These are phyloP conservation scores for Kurtzmaniella cleridarum DNA, from an alignment of 805 yeast genomes.

Conservation along the genomic window DNA sequence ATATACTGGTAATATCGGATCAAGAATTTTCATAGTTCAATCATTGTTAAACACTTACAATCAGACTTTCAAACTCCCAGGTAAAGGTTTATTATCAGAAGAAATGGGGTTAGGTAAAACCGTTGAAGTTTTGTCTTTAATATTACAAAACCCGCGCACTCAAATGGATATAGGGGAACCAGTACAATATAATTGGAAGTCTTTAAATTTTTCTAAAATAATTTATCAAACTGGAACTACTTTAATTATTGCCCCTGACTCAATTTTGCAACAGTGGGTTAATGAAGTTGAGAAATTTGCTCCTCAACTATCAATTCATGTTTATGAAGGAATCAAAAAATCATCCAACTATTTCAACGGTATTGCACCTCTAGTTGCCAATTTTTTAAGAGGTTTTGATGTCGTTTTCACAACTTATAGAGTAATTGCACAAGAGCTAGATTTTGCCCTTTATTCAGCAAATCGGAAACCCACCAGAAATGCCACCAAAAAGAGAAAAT, in stretches of 20 bases:
- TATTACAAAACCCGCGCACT: conserved; percentile 56
- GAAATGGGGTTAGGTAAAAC: conserved; percentile 99
- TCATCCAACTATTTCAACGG: conserved; percentile 20
- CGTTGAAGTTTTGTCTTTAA: conserved; percentile 69
- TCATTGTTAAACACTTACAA: conserved; percentile 23
- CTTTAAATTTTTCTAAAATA: conserved; percentile 38
- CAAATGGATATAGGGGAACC: conserved; percentile 23
- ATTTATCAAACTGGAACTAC: conserved; percentile 62
- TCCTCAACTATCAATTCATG: conserved; percentile 54
- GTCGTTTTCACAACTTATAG: conserved; percentile 76
- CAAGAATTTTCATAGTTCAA: conserved; percentile 22
- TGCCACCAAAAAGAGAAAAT: conserved; percentile 22
- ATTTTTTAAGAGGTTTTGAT: conserved; percentile 58
- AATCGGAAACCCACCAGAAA: conserved; percentile 42
- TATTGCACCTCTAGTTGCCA: conserved; percentile 41
- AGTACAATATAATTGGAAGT: conserved; percentile 20
- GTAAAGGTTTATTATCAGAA: conserved; percentile 74
- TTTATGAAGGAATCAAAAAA: conserved; percentile 53
- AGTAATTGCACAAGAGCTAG: conserved; percentile 67
- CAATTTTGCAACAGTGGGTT: conserved; percentile 82
- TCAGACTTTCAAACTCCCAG: conserved; percentile 28
- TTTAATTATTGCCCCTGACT: conserved; percentile 77
- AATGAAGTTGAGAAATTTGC: conserved; percentile 60
- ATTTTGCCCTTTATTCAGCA: conserved; percentile 71
- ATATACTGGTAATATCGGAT: conserved; percentile 44